Evolutionary conservation across 2,329 filamentous ascomycete species (phyloP), one percentile per base, ranked within the genome.

Genomic region (Camillea tinctor): DNA sequence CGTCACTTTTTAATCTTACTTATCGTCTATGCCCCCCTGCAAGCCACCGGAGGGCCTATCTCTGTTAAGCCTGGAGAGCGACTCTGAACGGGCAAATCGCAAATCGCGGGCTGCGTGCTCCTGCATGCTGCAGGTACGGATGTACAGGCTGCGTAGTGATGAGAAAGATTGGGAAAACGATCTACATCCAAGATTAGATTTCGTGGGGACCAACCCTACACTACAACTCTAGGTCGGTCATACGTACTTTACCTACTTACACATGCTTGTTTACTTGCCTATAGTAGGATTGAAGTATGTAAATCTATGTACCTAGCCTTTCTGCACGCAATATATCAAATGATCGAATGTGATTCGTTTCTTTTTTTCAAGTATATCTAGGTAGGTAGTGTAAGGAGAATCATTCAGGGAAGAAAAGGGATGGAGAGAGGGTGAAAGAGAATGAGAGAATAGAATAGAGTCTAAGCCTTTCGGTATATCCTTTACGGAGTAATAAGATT

Each of bases 1-100:
- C 53, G 64, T 61, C 60, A 52, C 66, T 55, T 53, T 60, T 66
- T 36, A 71, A 71, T 71, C 66, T 71, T 63, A 70, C 62, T 65
- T 65, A 66, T 68, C 66, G 61, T 56, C 54, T 49, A 51, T 30
- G 52, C 60, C 58, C 52, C 40, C 23, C 51, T 57, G 58, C 51
- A 44, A 60, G 13, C 52, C 58, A 23, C 50, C 26, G 17, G 7
- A 51, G 49, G 49, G 49, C 22, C 19, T 11, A 11, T 21, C 49
- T 19, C 19, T 51, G 11, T 36, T 24, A n/a, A n/a, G n/a, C n/a
- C n/a, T n/a, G n/a, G n/a, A n/a, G n/a, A n/a, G 26, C 19, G 20
- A 24, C 11, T 51, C 49, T 50, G 13, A 15, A 54, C 44, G 19
- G 15, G 13, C 11, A 54, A 36, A 54, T 56, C 48, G 49, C 58